phyloP scores from a whole-genome alignment of 83 land plant species.

The Picea abies region DNA sequence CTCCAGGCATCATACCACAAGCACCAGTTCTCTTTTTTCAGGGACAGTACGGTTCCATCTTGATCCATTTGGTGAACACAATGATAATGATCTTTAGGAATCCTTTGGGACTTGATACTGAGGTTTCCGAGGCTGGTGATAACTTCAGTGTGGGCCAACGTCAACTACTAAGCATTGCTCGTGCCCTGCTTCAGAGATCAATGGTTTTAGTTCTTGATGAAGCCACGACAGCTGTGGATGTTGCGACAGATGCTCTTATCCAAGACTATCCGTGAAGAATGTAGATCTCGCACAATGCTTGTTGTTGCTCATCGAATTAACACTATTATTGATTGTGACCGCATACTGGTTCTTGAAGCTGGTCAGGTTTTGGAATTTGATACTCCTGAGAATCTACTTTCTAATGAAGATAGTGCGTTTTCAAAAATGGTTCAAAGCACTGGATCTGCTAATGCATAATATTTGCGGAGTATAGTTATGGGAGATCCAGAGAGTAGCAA shows the following conservation, averaged over 20 bases:
- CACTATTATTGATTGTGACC: too few relatives aligned
- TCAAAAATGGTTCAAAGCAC: too few relatives aligned
- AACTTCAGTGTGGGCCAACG: slow-evolving; percentile 98
- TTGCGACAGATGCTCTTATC: slow-evolving; percentile 88
- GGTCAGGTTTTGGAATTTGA: too few relatives aligned
- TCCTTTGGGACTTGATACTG: slow-evolving; percentile 81
- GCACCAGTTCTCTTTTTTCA: slow-evolving; percentile 86
- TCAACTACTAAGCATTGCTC: slow-evolving; percentile 88
- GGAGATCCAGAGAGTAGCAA: too few relatives aligned
- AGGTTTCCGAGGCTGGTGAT: slow-evolving; percentile 93
- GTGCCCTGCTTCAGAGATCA: slow-evolving; percentile 81
- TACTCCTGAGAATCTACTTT: too few relatives aligned
- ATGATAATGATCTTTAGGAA: slow-evolving; percentile 86
- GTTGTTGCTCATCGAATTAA: too few relatives aligned
- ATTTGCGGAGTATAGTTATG: too few relatives aligned
- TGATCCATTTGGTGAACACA: slow-evolving; percentile 93
- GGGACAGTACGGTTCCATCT: slow-evolving; percentile 95
- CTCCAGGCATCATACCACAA: slow-evolving; percentile 91
- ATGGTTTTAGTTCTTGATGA: slow-evolving; percentile 95
- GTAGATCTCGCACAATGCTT: too few relatives aligned
- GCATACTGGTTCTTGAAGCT: too few relatives aligned
- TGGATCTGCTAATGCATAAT: too few relatives aligned
- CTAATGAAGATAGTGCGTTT: too few relatives aligned
- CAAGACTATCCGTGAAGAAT: slow-evolving; percentile 32
- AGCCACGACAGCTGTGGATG: slow-evolving; percentile 97